Base-by-base conservation (phyloP, 768 basidiomycete genomes). In the Phylloporus scabripes region DNA sequence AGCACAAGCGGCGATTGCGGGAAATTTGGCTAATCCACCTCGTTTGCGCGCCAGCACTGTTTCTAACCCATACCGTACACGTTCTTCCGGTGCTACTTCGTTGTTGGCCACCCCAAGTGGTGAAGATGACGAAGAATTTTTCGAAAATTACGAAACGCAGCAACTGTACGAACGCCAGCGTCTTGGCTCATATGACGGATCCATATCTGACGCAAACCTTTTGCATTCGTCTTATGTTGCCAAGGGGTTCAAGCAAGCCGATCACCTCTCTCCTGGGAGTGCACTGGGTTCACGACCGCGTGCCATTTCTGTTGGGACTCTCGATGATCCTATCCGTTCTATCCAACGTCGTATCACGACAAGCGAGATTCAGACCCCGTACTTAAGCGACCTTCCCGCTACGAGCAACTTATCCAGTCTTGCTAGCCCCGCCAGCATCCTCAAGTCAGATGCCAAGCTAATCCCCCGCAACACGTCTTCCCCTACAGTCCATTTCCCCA, bases 11-110 rank as follows among this genome's bases (percentile, higher is more conserved):
- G 92, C 88, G 32, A 91, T 94, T 63, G 85, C 89, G 23, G 85
- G 85, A 44, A 89, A 87, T 60, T 72, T 92, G 38, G 82, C 80
- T 47, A 83, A 85, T 57, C 87, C 87, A 15, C 81, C 88, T 45
- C 80, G 93, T 52, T 71, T 83, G 64, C 83, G 93, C 8, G 92
- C 93, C 14, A 93, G 79, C 61, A 97, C 93, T 1, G 92, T 97
- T 14, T 95, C 93, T 11, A 87, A 90, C 63, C 89, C 92, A n/a
- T 93, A 92, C 66, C 81, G 89, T 53, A 72, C 75, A 46, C 75
- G 85, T 54, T 73, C 85, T 49, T 74, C 81, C 42, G 74, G 72
- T 15, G 68, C 75, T n/a, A 72, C 73, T 36, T 83, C 85, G 4
- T 72, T 87, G 51, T 70, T 89, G 34, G 65, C 81, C 14, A 81